Evolutionary conservation across 176 grass and related monocot species (phyloP).

Genomic region (Hyparrhenia diplandra): DNA sequence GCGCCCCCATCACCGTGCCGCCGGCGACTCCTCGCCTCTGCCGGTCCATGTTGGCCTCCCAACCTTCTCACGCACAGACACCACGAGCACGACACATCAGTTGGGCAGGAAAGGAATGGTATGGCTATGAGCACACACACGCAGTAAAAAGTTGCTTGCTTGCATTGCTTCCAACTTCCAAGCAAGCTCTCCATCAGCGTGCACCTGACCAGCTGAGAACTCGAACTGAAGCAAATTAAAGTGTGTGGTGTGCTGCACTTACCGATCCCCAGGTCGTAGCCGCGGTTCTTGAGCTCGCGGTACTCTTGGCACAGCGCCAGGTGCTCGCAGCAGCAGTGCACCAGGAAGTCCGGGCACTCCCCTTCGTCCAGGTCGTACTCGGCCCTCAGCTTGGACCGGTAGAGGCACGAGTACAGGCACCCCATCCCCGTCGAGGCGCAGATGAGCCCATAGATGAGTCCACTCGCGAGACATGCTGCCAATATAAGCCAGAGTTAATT

Average conservation of each 20-base stretch:
- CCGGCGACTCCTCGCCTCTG: conserved; percentile 55
- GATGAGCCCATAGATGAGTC: conserved; percentile 42
- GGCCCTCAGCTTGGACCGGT: conserved; percentile 68
- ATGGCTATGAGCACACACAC: not conserved
- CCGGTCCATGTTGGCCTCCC: conserved; percentile 70
- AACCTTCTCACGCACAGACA: conserved; percentile 40
- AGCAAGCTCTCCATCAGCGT: not conserved
- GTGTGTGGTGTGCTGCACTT: not conserved
- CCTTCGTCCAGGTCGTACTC: conserved; percentile 69
- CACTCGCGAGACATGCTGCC: conserved; percentile 61
- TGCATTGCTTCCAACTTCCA: no score
- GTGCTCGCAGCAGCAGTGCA: conserved; percentile 84
- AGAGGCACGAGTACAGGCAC: conserved; percentile 88
- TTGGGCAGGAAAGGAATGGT: no score
- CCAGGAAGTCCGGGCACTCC: conserved; percentile 68
- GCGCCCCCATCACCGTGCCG: conserved; percentile 54
- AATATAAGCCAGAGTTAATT: not conserved
- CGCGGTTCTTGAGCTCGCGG: conserved; percentile 79
- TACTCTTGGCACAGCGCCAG: conserved; percentile 84
- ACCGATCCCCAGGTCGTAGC: conserved; percentile 94
- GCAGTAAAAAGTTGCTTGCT: not conserved
- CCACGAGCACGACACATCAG: not conserved
- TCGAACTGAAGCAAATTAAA: not conserved
- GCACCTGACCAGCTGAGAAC: not conserved
- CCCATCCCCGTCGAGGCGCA: conserved; percentile 44